Evolutionary conservation across 768 basidiomycete species (phyloP).

Genomic region (Boletus sp.): DNA sequence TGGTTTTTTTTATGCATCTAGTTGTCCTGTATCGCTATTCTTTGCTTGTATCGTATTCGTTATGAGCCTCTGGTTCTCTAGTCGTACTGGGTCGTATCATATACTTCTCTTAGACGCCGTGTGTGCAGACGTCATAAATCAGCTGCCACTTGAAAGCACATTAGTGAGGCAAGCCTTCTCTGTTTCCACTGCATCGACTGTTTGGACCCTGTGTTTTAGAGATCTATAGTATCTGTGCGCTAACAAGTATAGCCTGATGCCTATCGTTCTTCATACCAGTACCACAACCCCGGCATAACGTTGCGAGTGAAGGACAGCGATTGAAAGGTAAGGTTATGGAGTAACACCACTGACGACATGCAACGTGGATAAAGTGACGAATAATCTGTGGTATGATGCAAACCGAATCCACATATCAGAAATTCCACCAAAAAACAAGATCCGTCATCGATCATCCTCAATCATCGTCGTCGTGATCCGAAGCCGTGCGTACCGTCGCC

Average conservation of each 20-base stretch:
- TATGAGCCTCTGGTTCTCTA: neutral
- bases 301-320: neutral
- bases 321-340: neutral
- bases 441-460: constrained; percentile 1
- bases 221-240: neutral
- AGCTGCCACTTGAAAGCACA: neutral
- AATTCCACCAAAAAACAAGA: neutral
- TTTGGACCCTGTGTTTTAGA: neutral
- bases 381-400: constrained; percentile 20
- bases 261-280: neutral
- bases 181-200: neutral
- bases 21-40: neutral
- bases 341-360: neutral
- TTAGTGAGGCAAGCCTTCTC: neutral
- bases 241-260: neutral
- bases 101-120: neutral
- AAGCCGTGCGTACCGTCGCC: constrained; percentile 6
- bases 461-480: constrained; percentile 20
- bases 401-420: constrained; percentile 4
- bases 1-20: neutral
- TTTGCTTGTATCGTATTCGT: neutral
- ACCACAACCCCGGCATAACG: neutral
- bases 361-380: constrained; percentile 26
- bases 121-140: neutral
- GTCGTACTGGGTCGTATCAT: neutral